Conservation (phyloP, 176 grass and related monocot species). For the Secale cereale region DNA sequence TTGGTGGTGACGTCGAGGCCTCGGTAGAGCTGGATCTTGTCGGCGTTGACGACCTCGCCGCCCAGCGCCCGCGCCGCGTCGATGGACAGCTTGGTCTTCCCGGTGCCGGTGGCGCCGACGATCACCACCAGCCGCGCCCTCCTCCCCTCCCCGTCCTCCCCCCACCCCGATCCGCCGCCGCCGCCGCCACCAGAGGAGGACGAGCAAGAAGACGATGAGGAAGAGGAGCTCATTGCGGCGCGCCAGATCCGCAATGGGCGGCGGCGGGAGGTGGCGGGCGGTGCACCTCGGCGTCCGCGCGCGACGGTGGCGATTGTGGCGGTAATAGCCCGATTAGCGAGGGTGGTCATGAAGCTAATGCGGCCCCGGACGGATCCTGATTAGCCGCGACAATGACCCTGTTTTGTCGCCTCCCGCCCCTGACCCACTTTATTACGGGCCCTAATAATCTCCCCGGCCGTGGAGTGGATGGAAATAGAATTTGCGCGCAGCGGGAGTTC, state of each 20-base stretch:
- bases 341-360: constrained; percentile 32
- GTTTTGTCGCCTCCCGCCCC: constrained; percentile 13
- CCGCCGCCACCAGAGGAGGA: background rate
- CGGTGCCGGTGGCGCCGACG: constrained; percentile 71
- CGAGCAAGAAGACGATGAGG: background rate
- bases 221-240: background rate
- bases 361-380: constrained; percentile 12
- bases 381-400: background rate
- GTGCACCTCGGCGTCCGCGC: background rate
- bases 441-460: background rate
- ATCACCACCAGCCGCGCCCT: constrained; percentile 51
- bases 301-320: constrained; percentile 2
- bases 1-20: constrained; percentile 84
- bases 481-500: background rate
- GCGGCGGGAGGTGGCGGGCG: background rate
- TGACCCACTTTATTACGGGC: background rate
- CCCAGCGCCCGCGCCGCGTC: constrained; percentile 39
- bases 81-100: constrained; percentile 81
- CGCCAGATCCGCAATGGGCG: background rate
- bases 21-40: constrained; percentile 77
- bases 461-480: no score
- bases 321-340: constrained; percentile 25
- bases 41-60: constrained; percentile 76
- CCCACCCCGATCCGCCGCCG: background rate
- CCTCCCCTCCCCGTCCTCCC: background rate